Evolutionary conservation across 2,329 filamentous ascomycete genomes (phyloP), one percentile per base, ranked within the genome.

Genomic region (Aspergillus luchuensis): DNA sequence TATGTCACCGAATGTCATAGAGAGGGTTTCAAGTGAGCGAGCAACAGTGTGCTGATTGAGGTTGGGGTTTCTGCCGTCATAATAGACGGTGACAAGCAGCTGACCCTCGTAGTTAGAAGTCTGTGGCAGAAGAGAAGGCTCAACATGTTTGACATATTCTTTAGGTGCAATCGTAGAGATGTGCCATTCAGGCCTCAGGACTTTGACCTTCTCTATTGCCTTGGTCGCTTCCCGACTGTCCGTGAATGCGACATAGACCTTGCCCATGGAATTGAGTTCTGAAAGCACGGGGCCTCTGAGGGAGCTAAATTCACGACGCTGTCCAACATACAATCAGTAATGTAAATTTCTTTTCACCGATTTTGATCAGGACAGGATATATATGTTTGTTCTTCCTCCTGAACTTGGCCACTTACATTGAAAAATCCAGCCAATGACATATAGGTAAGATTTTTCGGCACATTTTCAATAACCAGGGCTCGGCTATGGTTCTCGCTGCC

Each of bases 171-270:
- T 72, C 53, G 80, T 80, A 48, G 76, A 73, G 17, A 80, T 74
- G 50, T 72, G 69, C 84, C 85, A 88, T 36, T 77, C 75, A 10
- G 78, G 74, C 49, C 77, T 76, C 36, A 77, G 72, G 17, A 80
- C 66, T 1, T 78, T 74, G 28, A 84, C 71, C 54, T 81, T 82
- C 11, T 81, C 75, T 58, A 81, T 77, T 7, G 83, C 80, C 33
- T 79, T 78, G 56, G 79, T 82, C 6, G 87, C 81, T 71, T 89
- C 86, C 53, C 85, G 81, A 53, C 88, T 82, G 66, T 90, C 87
- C 6, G 80, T 76, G 66, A 89, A 88, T 4, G 81, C 82, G 23
- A 87, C 74, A 59, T 82, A 84, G 30, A 86, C 79, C 52, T 77
- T 80, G 4, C 80, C 79, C 48, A 68, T 68, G 49, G 71, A 67